phyloP scores from a whole-genome alignment of 768 basidiomycete genomes.

The Kwoniella mangroviensis region DNA sequence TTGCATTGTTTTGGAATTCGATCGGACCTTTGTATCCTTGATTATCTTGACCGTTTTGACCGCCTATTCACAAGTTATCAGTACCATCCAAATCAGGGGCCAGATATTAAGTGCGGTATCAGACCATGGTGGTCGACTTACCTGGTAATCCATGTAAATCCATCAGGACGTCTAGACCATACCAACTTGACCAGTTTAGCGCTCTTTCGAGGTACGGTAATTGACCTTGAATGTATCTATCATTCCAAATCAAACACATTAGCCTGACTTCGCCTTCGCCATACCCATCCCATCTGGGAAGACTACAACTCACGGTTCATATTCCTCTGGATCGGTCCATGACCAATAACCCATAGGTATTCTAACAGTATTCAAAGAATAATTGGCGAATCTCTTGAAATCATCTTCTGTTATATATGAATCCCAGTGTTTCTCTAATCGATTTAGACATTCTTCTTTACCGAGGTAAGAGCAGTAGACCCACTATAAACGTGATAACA shows the following conservation, averaged over 20 bases:
- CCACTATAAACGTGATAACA: constrained; percentile 32
- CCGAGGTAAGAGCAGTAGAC: constrained; percentile 41
- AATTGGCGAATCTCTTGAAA: constrained; percentile 43
- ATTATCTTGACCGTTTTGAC: constrained; percentile 48
- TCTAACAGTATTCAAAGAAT: constrained; percentile 47
- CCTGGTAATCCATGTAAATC: constrained; percentile 49
- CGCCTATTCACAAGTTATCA: no score
- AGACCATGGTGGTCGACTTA: constrained; percentile 3
- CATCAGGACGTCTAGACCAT: constrained; percentile 51
- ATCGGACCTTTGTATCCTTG: constrained; percentile 37
- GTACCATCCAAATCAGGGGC: no score
- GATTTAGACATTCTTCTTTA: constrained; percentile 31
- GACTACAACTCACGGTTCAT: constrained; percentile 36
- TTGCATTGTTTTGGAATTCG: constrained; percentile 34
- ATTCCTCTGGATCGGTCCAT: constrained; percentile 38
- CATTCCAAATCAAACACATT: neutral
- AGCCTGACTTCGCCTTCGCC: no score
- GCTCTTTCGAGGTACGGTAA: constrained; percentile 45
- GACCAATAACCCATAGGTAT: constrained; percentile 53
- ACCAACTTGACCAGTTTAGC: constrained; percentile 43
- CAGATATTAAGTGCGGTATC: no score
- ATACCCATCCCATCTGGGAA: neutral
- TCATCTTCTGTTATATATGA: constrained; percentile 51
- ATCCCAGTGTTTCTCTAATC: constrained; percentile 46
- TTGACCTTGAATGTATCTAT: constrained; percentile 41